These are phyloP conservation scores for Bacidia gigantensis DNA, from an alignment of 495 filamentous ascomycete species.

Conservation along the genomic window DNA sequence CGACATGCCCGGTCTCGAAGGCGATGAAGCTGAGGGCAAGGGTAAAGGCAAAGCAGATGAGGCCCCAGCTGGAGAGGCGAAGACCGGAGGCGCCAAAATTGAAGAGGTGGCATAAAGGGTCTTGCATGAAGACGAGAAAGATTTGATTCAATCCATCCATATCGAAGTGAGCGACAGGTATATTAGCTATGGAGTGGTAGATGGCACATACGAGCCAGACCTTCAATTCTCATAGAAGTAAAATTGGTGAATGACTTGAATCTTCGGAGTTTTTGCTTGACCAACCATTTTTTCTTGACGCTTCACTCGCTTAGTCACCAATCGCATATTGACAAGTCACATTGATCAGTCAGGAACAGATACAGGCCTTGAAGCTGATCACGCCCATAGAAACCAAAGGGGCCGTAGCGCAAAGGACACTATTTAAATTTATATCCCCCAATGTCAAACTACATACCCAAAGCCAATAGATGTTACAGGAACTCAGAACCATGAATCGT, in stretches of 20 bases:
- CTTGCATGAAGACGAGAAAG: background rate
- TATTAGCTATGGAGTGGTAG: background rate
- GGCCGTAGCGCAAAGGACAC: no score
- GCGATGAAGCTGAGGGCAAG: conserved; percentile 70
- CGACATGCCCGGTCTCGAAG: conserved; percentile 42
- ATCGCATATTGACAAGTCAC: no score
- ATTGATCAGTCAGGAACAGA: no score
- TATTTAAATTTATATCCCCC: no score
- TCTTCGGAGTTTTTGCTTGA: no score
- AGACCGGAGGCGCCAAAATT: conserved; percentile 5
- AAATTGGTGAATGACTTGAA: background rate
- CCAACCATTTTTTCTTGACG: no score
- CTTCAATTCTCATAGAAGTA: background rate
- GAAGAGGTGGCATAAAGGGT: conserved; percentile 4
- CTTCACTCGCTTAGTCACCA: no score
- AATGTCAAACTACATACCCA: no score
- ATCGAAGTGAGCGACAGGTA: background rate
- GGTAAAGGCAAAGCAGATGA: conserved; percentile 70
- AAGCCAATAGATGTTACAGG: background rate
- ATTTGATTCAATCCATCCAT: background rate
- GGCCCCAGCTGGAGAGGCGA: conserved; percentile 25
- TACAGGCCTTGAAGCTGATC: no score
- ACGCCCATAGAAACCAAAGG: no score
- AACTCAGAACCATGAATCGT: background rate
- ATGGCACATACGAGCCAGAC: background rate